A percentile compares a stretch with the other conserved stretches of the same genome.
Conservation (phyloP, 257 asterid species). For the Petrea volubilis region DNA sequence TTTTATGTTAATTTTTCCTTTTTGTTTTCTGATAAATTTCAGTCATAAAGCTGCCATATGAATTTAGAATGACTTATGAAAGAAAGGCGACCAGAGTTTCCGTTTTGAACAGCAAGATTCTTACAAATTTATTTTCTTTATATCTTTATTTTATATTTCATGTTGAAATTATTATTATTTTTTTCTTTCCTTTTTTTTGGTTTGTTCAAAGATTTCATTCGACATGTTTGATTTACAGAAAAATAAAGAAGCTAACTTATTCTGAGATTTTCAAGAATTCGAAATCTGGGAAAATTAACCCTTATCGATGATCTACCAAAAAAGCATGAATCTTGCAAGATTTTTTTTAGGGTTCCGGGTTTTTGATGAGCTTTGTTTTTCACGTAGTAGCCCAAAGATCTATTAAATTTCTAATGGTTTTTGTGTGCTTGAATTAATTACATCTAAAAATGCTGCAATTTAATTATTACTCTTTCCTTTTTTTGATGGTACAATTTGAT, state of each 20-base stretch:
- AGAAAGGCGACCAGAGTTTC: neutral
- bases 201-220: neutral
- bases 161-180: neutral
- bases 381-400: neutral
- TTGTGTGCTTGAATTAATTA: no score
- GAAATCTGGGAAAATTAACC: neutral
- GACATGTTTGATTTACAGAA: neutral
- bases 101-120: neutral
- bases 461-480: neutral
- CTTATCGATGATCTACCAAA: conserved; percentile 21
- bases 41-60: conserved; percentile 8
- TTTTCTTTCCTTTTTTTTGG: neutral
- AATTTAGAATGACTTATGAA: neutral
- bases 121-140: neutral
- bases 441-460: neutral
- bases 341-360: conserved; percentile 19
- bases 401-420: neutral
- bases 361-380: neutral
- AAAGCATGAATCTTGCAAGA: conserved; percentile 15
- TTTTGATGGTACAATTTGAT: neutral
- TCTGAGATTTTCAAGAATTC: neutral
- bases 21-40: neutral
- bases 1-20: neutral
- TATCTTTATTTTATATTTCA: neutral
- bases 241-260: neutral